Evolutionary conservation across 805 yeast species (phyloP), one percentile per base, ranked within the genome.

Genomic region (Maudiozyma barnettii): DNA sequence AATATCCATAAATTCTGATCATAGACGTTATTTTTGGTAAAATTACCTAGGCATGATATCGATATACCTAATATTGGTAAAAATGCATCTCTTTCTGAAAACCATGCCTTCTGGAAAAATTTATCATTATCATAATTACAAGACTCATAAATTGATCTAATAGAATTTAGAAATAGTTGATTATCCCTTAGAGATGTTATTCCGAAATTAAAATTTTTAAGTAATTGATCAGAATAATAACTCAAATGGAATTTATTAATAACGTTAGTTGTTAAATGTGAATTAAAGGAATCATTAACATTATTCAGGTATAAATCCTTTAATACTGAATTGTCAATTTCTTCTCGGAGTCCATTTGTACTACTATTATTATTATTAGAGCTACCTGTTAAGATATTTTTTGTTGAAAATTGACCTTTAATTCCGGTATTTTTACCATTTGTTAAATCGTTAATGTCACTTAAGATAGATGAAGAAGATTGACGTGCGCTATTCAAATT

Each of bases 1-100:
- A 40, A 33, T 8, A 41, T 19, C 47, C 47, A 45, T 10, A 40
- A 18, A 14, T 39, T 22, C 16, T 45, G 47, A 23, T 45, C 47
- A 22, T 29, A 39, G 5, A 23, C 41, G 18, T 39, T 39, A 14
- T 45, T 16, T 14, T 20, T 39, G 12, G 22, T n/a, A 12, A 39
- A 33, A 23, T 45, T 39, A 16, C 47, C 47, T 14, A 45, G 9
- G 18, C 43, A 21, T 29, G 43, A 31, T 21, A 42, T 33, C 6
- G 45, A 9, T 14, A 42, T 14, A 21, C 39, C 45, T 22, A 33
- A 20, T 5, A 42, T 20, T 21, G 45, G 45, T 21, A 42, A 14
- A 21, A 9, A 14, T 6, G 20, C 22, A 9, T 20, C 37, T 26
- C 30, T 21, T 22, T 31, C 30, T 13, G 39, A 12, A 13, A 33